phyloP scores from a whole-genome alignment of 768 basidiomycete species.

The Podaxis sp. region DNA sequence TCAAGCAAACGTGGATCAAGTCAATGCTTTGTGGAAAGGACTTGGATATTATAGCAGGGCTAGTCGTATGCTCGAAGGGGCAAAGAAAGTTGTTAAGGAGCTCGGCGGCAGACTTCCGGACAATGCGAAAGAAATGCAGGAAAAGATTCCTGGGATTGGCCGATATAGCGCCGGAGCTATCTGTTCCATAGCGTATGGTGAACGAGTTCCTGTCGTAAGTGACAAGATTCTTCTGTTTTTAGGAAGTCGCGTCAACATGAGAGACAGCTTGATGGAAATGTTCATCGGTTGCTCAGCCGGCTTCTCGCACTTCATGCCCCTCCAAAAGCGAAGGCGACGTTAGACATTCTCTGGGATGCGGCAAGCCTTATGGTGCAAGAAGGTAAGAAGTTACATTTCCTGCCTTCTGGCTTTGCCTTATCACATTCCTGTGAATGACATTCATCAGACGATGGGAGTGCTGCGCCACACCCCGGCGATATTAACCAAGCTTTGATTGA shows the following conservation, averaged over 20 bases:
- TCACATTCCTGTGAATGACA: neutral
- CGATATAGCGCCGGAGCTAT: slow-evolving; percentile 87
- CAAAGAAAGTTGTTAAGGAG: slow-evolving; percentile 71
- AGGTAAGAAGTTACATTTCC: slow-evolving; percentile 18
- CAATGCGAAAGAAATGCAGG: slow-evolving; percentile 79
- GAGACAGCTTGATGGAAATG: slow-evolving; percentile 83
- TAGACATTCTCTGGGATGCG: slow-evolving; percentile 81
- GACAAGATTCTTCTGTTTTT: neutral
- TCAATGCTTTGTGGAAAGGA: slow-evolving; percentile 90
- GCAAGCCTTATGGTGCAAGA: slow-evolving; percentile 68
- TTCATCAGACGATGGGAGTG: slow-evolving; percentile 2
- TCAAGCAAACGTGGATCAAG: slow-evolving; percentile 71
- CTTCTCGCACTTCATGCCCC: slow-evolving; percentile 80
- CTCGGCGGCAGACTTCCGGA: slow-evolving; percentile 72
- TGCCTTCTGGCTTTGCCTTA: neutral
- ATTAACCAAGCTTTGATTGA: slow-evolving; percentile 95
- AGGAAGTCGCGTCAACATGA: neutral
- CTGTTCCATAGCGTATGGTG: slow-evolving; percentile 85
- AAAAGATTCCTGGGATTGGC: slow-evolving; percentile 83
- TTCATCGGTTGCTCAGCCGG: slow-evolving; percentile 81
- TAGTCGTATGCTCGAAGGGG: slow-evolving; percentile 78
- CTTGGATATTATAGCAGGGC: slow-evolving; percentile 90
- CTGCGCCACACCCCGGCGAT: slow-evolving; percentile 58
- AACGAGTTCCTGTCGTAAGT: slow-evolving; percentile 81
- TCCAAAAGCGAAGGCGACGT: slow-evolving; percentile 75